phyloP scores from a whole-genome alignment of 2,329 filamentous ascomycete species.

The Penicillium sp. region DNA sequence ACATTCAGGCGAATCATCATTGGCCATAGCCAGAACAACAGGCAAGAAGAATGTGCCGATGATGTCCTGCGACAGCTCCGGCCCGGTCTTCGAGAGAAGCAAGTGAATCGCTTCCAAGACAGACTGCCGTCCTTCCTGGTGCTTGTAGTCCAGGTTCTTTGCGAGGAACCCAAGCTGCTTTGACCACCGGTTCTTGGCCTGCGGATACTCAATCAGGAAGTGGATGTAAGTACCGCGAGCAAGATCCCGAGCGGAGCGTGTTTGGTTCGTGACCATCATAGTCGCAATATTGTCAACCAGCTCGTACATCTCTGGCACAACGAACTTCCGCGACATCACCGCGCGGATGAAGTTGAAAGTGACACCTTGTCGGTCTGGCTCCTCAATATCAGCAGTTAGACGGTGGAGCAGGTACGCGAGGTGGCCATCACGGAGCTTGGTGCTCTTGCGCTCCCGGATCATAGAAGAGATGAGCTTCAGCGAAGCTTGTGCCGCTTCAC shows the following conservation, averaged over 20 bases:
- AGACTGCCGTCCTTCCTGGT: conserved; percentile 81
- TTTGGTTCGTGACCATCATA: conserved; percentile 95
- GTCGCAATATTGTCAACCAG: conserved; percentile 80
- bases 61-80: conserved; percentile 77
- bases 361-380: conserved; percentile 84
- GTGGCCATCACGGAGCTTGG: conserved; percentile 72
- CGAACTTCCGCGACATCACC: conserved; percentile 75
- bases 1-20: conserved; percentile 83
- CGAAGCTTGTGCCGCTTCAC: conserved; percentile 79
- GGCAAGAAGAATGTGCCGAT: conserved; percentile 78
- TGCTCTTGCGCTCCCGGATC: conserved; percentile 71
- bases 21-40: conserved; percentile 75
- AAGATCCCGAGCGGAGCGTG: conserved; percentile 77
- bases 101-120: conserved; percentile 88
- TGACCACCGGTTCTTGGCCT: conserved; percentile 79
- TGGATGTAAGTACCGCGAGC: conserved; percentile 88
- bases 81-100: conserved; percentile 76
- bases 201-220: conserved; percentile 90
- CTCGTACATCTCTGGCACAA: conserved; percentile 86
- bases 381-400: conserved; percentile 81
- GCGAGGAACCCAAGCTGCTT: conserved; percentile 87
- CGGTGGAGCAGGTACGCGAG: conserved; percentile 77
- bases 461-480: conserved; percentile 83
- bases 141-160: conserved; percentile 84
- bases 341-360: conserved; percentile 92